A percentile compares a stretch with the other conserved stretches of the same genome.
phyloP scores from a whole-genome alignment of 257 asterid species.

The Verbena officinalis region DNA sequence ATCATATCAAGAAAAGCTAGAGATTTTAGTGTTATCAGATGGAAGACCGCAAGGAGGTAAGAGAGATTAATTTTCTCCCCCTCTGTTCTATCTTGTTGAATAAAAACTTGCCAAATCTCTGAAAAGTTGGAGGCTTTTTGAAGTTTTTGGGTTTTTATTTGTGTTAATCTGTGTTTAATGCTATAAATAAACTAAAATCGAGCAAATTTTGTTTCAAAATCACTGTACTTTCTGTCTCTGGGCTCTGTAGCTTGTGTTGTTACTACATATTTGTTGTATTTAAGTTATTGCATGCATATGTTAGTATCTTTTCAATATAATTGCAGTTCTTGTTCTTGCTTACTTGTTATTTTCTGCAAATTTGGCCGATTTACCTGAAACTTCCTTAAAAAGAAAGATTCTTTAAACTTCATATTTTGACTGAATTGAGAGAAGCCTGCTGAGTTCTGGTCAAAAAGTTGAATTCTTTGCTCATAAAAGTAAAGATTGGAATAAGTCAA shows the following conservation, averaged over 20 bases:
- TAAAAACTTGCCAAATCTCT: background rate
- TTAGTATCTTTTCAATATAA: background rate
- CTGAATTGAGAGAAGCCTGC: constrained; percentile 20
- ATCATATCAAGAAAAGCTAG: constrained; percentile 18
- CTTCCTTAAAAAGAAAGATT: background rate
- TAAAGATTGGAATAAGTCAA: constrained; percentile 20
- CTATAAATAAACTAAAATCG: constrained; percentile 7
- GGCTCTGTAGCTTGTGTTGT: background rate
- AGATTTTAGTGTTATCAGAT: constrained; percentile 30
- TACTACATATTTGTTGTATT: constrained; percentile 10
- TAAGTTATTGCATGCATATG: constrained; percentile 31
- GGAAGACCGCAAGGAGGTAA: constrained; percentile 66
- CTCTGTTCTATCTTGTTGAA: background rate
- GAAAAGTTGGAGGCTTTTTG: background rate
- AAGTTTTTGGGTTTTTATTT: constrained; percentile 4
- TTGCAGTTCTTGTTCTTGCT: constrained; percentile 11
- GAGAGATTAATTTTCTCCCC: background rate
- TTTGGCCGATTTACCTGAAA: constrained; percentile 5
- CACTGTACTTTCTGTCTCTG: background rate
- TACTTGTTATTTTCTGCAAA: background rate
- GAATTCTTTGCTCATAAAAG: constrained; percentile 20
- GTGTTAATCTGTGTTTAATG: constrained; percentile 4
- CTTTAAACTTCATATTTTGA: background rate
- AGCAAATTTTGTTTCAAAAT: background rate
- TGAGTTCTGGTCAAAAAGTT: constrained; percentile 26